Evolutionary conservation across 2,329 filamentous ascomycete genomes (phyloP), one percentile per base, ranked within the genome.

Genomic region (Cytospora piceae): DNA sequence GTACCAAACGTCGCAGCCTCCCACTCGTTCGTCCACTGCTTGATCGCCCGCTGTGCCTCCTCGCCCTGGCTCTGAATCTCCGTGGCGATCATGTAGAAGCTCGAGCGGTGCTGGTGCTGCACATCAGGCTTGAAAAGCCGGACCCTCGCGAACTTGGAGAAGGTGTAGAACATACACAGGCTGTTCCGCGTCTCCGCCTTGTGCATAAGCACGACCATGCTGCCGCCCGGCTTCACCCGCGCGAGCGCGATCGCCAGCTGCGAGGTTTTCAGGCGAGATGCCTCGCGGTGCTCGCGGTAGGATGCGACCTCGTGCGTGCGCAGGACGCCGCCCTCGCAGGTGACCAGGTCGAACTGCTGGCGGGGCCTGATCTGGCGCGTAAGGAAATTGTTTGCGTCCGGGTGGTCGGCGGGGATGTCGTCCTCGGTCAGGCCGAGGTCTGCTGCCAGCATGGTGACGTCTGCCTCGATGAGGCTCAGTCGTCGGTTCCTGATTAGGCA

Each of bases 81-180:
- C 1, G 72, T 78, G 2, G 83, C 83, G 12, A 86, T 69, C 70
- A 86, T 74, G 69, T 87, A 87, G 68, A 85, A 87, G 0, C 83
- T 85, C 0, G 80, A 82, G 8, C 79, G 73, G 24, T 73, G 80
- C 3, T 70, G 71, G 66, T 86, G 82, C 4, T 66, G 69, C 1
- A 14, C 71, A 2, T 15, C 69, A 0, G 81, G 82, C 70, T 87
- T 87, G 71, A 77, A 81, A 0, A 85, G 69, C 29, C 67, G 56
- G 0, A 85, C 69, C 0, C 71, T 53, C 0, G 81, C 73, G 63
- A 86, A 83, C 24, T 73, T 71, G 22, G 66, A 70, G 54, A 86
- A 82, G 0, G 67, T 71, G n/a, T 77, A 70, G 14, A 87, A 58
- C 0, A 81, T 53, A 0, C 69, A 55, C 1, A 80, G 72, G 0